phyloP scores from a whole-genome alignment of 441 rosid species.

The Adansonia madagascariensis region DNA sequence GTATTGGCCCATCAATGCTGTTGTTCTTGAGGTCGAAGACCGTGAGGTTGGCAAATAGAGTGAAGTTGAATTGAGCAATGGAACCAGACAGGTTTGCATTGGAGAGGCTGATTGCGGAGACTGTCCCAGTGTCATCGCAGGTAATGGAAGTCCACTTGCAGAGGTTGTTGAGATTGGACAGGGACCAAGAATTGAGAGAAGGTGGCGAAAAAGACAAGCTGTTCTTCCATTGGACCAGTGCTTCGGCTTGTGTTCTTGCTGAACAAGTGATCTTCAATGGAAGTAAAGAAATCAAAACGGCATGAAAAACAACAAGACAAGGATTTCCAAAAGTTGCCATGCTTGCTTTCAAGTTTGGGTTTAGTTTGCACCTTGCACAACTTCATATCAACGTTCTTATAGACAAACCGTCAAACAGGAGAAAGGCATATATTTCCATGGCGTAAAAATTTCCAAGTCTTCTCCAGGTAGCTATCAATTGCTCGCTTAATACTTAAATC shows the following conservation, averaged over 20 bases:
- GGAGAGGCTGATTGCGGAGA: constrained; percentile 45
- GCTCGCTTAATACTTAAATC: neutral
- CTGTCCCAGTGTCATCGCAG: constrained; percentile 37
- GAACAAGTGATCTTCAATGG: constrained; percentile 41
- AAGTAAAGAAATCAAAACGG: constrained; percentile 36
- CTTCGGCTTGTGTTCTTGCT: constrained; percentile 54
- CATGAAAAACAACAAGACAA: constrained; percentile 27
- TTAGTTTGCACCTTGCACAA: neutral
- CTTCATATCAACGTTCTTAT: neutral
- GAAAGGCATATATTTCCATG: too few relatives aligned
- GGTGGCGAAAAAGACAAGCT: constrained; percentile 35
- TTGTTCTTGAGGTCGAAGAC: constrained; percentile 43
- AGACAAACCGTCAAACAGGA: neutral
- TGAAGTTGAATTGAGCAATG: constrained; percentile 51
- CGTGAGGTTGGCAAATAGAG: constrained; percentile 48
- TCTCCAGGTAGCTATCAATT: neutral
- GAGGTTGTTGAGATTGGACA: constrained; percentile 44
- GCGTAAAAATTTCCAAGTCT: neutral
- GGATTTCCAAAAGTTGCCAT: neutral
- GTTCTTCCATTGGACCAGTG: constrained; percentile 60
- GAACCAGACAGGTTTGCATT: constrained; percentile 39
- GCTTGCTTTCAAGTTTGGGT: neutral
- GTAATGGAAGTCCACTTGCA: constrained; percentile 59
- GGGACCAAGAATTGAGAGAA: constrained; percentile 57
- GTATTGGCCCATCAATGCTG: constrained; percentile 42